Conservation (phyloP, 768 basidiomycete species). For the Sutorius australiensis region DNA sequence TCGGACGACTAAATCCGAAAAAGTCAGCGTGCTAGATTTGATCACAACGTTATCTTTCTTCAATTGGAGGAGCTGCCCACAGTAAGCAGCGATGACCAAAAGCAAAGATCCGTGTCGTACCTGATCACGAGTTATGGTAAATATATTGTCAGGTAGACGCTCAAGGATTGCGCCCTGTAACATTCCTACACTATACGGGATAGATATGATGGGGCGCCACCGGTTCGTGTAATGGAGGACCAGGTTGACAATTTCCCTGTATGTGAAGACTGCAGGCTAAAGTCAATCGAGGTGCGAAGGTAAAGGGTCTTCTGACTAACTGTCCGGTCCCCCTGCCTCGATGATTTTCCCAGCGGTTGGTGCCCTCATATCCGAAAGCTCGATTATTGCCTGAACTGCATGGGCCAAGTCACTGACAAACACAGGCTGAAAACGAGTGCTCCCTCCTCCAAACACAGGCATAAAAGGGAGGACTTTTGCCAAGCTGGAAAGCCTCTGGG, state of each 20-base stretch:
- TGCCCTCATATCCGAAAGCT: slow-evolving; percentile 35
- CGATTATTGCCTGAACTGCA: slow-evolving; percentile 55
- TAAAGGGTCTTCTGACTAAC: slow-evolving; percentile 32
- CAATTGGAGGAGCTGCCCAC: slow-evolving; percentile 57
- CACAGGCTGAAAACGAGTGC: slow-evolving; percentile 65
- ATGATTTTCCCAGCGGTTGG: slow-evolving; percentile 42
- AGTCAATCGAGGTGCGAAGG: slow-evolving; percentile 36
- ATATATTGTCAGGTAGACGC: slow-evolving; percentile 56
- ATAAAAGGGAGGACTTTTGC: slow-evolving; percentile 61
- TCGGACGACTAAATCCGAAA: slow-evolving; percentile 36
- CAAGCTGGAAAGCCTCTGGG: slow-evolving; percentile 59
- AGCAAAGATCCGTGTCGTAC: slow-evolving; percentile 30
- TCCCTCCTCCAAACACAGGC: slow-evolving; percentile 75
- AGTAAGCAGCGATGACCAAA: neutral
- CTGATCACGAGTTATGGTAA: slow-evolving; percentile 70
- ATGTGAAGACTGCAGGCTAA: slow-evolving; percentile 56
- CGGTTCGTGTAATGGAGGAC: slow-evolving; percentile 53
- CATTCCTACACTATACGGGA: slow-evolving; percentile 61
- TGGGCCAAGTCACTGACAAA: slow-evolving; percentile 67
- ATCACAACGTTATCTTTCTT: slow-evolving; percentile 55
- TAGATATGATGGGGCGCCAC: slow-evolving; percentile 53
- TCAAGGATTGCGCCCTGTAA: slow-evolving; percentile 66
- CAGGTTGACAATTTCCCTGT: slow-evolving; percentile 62
- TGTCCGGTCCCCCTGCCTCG: slow-evolving; percentile 48
- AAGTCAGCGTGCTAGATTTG: slow-evolving; percentile 25